phyloP scores from a whole-genome alignment of 805 yeast genomes.

The Saitoella complicata region DNA sequence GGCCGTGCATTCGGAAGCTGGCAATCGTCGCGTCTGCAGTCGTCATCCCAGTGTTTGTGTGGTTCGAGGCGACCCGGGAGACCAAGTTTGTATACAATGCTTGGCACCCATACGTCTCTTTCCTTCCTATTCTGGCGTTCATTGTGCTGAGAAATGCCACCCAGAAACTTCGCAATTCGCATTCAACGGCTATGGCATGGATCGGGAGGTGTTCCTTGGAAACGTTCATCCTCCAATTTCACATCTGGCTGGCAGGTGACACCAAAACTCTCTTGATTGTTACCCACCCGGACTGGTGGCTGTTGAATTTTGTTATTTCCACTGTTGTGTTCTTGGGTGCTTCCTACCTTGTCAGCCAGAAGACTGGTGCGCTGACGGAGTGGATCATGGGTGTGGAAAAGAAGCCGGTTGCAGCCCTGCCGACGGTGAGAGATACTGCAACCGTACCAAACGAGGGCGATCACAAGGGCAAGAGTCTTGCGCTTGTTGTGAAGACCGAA shows the following conservation, averaged over 20 bases:
- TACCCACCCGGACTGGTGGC: no score
- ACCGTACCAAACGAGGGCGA: no score
- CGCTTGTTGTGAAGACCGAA: no score
- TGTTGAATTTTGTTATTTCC: no score
- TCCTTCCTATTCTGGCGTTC: conserved; percentile 12
- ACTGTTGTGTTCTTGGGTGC: no score
- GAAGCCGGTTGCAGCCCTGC: no score
- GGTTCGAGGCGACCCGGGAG: conserved; percentile 5
- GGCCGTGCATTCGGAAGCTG: conserved; percentile 9
- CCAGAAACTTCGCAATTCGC: conserved; percentile 8
- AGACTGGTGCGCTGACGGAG: no score
- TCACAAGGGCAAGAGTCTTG: no score
- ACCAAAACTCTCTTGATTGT: conserved; percentile 3
- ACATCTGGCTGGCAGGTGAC: conserved; percentile 17
- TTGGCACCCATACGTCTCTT: conserved; percentile 10
- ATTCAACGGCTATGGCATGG: conserved; percentile 14
- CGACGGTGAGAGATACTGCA: no score
- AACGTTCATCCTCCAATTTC: conserved; percentile 16
- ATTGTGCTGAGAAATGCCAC: conserved; percentile 12
- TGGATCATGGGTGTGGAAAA: no score
- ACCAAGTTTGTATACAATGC: conserved; percentile 11
- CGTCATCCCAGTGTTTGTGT: conserved; percentile 6
- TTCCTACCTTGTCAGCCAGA: no score
- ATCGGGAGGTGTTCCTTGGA: conserved; percentile 15
- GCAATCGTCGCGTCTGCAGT: conserved; percentile 6